Base-by-base conservation (phyloP, 805 yeast genomes). In the Suhomyces sp. region DNA sequence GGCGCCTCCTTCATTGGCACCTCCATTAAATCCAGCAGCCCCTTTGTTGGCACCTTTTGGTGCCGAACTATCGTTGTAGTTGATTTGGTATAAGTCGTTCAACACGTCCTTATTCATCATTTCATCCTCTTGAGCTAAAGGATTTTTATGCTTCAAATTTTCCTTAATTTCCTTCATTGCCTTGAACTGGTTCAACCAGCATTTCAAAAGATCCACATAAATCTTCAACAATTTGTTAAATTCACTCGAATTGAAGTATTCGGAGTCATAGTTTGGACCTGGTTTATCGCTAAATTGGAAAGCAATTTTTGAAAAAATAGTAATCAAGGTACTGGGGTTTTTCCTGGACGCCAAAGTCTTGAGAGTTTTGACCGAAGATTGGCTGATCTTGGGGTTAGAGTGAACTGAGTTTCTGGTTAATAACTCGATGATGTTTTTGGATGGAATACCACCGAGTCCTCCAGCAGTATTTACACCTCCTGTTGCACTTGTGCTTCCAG, bases 281-380 rank as follows among this genome's bases (percentile, higher is more conserved):
- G 86, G 80, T 43, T 78, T 79, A 40, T 88, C 96, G 43, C 81
- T 86, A 41, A 85, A 77, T 46, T 79, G 80, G 58, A 90, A 87
- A 1, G 95, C 86, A 39, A 77, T 77, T 46, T 84, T 80, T 0
- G 95, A 86, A 65, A 81, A 88, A 16, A 79, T 74, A 1, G 86
- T 81, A 26, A 88, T 74, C 25, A 90, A 65, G 2, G 77, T 72
- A 30, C 81, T 77, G 0, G 95, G 83, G 43, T 83, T 83, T 40
- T 73, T 78, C 31, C 76, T 77, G 1, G 81, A 65, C 1, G 95
- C 88, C 16, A 91, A 56, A 16, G 72, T 68, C 40, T 76, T 81
- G 33, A 90, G 60, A 1, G 95, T 76, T 28, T 65, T 67, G 8
- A 78, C 65, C 1, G 93, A 76, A 20, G 88, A 82, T 12, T 65